Evolutionary conservation across 2,329 filamentous ascomycete species (phyloP).

Genomic region (Ophiognomonia clavigignenti-juglandacearum): DNA sequence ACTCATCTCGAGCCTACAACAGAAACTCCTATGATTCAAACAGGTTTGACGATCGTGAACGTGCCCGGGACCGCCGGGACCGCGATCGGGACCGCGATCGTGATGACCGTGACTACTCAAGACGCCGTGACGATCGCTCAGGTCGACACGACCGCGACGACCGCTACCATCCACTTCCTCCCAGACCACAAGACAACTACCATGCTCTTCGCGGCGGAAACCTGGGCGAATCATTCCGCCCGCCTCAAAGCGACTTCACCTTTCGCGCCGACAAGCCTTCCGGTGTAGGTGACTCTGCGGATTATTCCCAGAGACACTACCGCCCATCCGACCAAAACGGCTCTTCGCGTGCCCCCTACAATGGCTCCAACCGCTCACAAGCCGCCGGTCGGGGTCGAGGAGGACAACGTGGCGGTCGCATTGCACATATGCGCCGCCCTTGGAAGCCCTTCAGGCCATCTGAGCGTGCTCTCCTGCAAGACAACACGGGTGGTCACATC

Average conservation of each 20-base stretch:
- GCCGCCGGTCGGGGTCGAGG: too few relatives aligned
- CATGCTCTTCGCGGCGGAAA: constrained; percentile 1
- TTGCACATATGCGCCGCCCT: too few relatives aligned
- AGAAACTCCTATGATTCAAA: background rate
- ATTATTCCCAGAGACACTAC: constrained; percentile 26
- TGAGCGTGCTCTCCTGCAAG: constrained; percentile 45
- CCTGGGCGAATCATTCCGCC: constrained; percentile 22
- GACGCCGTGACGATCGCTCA: constrained; percentile 7
- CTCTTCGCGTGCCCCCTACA: constrained; percentile 4
- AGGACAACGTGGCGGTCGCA: too few relatives aligned
- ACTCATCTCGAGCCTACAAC: background rate
- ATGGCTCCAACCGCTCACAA: too few relatives aligned
- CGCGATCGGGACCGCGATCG: constrained; percentile 9
- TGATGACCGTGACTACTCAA: too few relatives aligned
- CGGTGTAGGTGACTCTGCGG: constrained; percentile 35
- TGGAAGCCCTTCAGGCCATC: constrained; percentile 31
- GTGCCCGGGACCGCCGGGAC: background rate
- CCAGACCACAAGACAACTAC: constrained; percentile 5
- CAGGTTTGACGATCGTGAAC: background rate
- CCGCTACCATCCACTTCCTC: constrained; percentile 8
- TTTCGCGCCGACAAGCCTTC: constrained; percentile 50
- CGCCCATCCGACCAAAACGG: constrained; percentile 20
- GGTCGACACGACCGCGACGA: constrained; percentile 14
- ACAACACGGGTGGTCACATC: constrained; percentile 34
- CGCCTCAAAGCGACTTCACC: constrained; percentile 48